These are phyloP conservation scores for Penicillium sp. DNA, from an alignment of 2,329 filamentous ascomycete species.

Conservation along the genomic window DNA sequence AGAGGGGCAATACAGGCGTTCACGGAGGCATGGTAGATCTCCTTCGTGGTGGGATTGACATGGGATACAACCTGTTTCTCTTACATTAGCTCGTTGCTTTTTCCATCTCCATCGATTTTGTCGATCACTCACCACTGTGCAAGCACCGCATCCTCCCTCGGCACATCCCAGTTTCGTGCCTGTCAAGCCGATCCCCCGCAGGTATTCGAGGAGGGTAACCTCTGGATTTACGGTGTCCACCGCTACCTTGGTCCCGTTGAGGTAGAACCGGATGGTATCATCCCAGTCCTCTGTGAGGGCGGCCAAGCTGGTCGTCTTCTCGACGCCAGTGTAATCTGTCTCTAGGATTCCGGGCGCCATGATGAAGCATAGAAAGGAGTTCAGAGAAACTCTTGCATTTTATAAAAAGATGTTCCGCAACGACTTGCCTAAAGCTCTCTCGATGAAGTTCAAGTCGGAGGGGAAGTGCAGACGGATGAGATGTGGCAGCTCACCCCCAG, in stretches of 20 bases:
- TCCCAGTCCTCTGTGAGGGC: slow-evolving; percentile 76
- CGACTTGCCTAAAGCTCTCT: slow-evolving; percentile 18
- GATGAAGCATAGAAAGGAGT: slow-evolving; percentile 4
- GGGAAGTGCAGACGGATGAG: slow-evolving; percentile 12
- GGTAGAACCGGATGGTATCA: slow-evolving; percentile 86
- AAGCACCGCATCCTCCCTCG: slow-evolving; percentile 94
- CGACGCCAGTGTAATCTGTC: slow-evolving; percentile 47
- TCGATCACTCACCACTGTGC: slow-evolving; percentile 68
- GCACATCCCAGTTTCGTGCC: slow-evolving; percentile 96
- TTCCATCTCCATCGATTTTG: not conserved
- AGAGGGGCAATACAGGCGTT: slow-evolving; percentile 95
- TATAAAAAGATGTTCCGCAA: slow-evolving; percentile 7
- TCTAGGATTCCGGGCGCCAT: slow-evolving; percentile 63
- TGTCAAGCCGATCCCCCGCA: slow-evolving; percentile 88
- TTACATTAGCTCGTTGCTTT: not conserved
- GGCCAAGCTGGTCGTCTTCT: slow-evolving; percentile 52
- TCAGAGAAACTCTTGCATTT: slow-evolving; percentile 9
- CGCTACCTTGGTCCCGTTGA: slow-evolving; percentile 88
- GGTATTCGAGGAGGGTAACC: slow-evolving; percentile 86
- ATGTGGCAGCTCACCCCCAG: slow-evolving; percentile 4
- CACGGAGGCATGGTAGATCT: slow-evolving; percentile 93
- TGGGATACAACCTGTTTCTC: slow-evolving; percentile 72
- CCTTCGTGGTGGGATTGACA: slow-evolving; percentile 85
- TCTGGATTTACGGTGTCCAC: slow-evolving; percentile 89
- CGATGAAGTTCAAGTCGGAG: not conserved